These are phyloP conservation scores for Penicillium sp. DNA, from an alignment of 2,329 filamentous ascomycete species.

Conservation along the genomic window DNA sequence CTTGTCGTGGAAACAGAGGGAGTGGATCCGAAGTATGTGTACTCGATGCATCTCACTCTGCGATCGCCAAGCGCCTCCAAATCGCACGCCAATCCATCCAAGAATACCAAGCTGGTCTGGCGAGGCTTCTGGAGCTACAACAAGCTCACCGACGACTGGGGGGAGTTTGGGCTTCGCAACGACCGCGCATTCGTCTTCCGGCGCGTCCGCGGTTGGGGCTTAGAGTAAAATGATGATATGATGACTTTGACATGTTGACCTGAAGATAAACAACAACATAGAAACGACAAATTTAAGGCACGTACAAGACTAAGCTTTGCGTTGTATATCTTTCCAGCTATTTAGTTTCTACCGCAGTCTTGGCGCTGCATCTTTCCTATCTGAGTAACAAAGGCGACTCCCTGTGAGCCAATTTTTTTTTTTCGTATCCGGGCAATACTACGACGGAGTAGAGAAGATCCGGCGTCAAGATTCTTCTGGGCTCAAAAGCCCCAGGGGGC, in stretches of 20 bases:
- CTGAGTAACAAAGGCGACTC: too few relatives aligned
- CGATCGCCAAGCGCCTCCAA: slow-evolving; percentile 56
- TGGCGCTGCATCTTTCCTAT: too few relatives aligned
- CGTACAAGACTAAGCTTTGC: too few relatives aligned
- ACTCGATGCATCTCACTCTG: slow-evolving; percentile 74
- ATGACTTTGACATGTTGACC: slow-evolving; percentile 7
- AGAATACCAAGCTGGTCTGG: slow-evolving; percentile 87
- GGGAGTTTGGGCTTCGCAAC: slow-evolving; percentile 67
- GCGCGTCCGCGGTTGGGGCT: slow-evolving; percentile 59
- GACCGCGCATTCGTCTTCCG: slow-evolving; percentile 61
- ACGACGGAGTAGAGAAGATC: too few relatives aligned
- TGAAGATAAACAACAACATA: background rate
- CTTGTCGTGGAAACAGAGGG: slow-evolving; percentile 85
- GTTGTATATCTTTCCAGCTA: too few relatives aligned
- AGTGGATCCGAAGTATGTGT: slow-evolving; percentile 72
- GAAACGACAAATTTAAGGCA: too few relatives aligned
- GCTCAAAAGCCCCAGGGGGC: too few relatives aligned
- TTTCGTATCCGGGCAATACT: too few relatives aligned
- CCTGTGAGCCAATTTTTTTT: too few relatives aligned
- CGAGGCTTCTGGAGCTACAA: slow-evolving; percentile 91
- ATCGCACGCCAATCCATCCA: slow-evolving; percentile 45
- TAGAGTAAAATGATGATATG: slow-evolving; percentile 32
- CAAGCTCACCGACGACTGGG: slow-evolving; percentile 84
- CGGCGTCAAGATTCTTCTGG: too few relatives aligned
- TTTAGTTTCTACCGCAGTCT: too few relatives aligned